Conservation (phyloP, 176 grass and related monocot species). For the Secale cereale region DNA sequence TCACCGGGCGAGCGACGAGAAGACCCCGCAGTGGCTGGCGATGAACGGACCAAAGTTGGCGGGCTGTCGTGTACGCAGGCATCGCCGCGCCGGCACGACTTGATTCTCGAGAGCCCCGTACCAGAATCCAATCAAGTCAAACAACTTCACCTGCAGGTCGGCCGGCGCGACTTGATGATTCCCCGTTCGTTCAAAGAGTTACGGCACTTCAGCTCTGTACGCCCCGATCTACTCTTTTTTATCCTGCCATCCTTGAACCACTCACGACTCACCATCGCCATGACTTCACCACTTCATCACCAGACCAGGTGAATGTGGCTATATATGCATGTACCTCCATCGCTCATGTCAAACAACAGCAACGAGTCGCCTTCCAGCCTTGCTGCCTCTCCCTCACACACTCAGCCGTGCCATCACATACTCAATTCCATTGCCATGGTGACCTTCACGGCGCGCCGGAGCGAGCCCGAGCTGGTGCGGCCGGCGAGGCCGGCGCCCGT, state of each 20-base stretch:
- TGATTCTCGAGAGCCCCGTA: not conserved
- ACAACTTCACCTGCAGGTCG: not conserved
- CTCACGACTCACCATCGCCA: not conserved
- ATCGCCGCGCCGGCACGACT: not conserved
- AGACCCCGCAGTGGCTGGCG: not conserved
- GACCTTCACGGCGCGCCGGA: not conserved
- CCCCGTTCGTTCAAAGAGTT: not conserved
- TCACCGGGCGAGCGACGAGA: not conserved
- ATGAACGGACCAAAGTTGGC: not conserved
- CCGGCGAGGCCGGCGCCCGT: not conserved
- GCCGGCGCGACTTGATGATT: too few species aligned
- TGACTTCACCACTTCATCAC: not conserved
- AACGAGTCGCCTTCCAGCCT: not conserved
- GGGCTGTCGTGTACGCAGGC: not conserved
- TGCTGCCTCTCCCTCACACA: not conserved
- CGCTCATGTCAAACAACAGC: not conserved
- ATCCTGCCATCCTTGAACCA: not conserved
- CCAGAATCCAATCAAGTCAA: not conserved
- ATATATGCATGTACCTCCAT: not conserved
- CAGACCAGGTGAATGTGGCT: not conserved
- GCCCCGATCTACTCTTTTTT: not conserved
- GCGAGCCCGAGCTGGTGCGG: not conserved
- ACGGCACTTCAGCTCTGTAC: not conserved
- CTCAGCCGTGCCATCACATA: not conserved
- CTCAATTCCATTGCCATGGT: not conserved